Base-by-base conservation (phyloP, 768 basidiomycete genomes). In the Trametes elegans region DNA sequence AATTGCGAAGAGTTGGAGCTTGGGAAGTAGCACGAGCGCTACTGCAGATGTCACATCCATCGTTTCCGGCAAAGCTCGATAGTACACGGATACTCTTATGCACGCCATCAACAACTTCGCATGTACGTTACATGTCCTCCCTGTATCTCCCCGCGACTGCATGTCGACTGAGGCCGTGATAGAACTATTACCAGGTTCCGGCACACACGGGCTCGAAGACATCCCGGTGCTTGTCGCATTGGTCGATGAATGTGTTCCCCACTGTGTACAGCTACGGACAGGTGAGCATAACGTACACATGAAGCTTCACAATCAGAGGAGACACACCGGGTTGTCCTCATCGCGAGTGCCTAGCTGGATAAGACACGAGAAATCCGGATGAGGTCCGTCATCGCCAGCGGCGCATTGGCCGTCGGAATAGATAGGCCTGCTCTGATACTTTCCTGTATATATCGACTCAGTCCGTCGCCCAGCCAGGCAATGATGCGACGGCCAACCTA, bases 261-360 rank as follows among this genome's bases (percentile, higher is more conserved):
- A 24, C 21, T 28, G 46, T 41, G 23, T 41, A 55, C 7, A 55
- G 8, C 53, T 55, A n/a, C 18, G 8, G 23, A n/a, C 26, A 23
- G 1, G 7, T 47, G 7, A 34, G 31, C 9, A 21, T 18, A 14
- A 14, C 7, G 18, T 1, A 9, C 24, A 9, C 13, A 31, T 3
- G 35, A 29, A 3, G 27, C 27, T 27, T 7, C 21, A 28, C 21
- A 3, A 24, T n/a, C 19, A 8, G 1, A 9, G 7, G 11, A 16
- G 31, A 8, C 46, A 21, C 35, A 55, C 54, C 24, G 46, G 40
- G 5, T 55, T 48, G 32, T 57, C 55, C 7, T 50, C 55, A 1
- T 38, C 42, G n/a, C 36, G 42, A 21, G 49, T 50, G 3, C 55
- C 55, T 9, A 57, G 49, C 36, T 57, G 55, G 1, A 57, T 31